A percentile compares a stretch with the other conserved stretches of the same genome.
These are phyloP conservation scores for Hyphodiscus sp. DNA, from an alignment of 2,329 filamentous ascomycete species.

Conservation along the genomic window DNA sequence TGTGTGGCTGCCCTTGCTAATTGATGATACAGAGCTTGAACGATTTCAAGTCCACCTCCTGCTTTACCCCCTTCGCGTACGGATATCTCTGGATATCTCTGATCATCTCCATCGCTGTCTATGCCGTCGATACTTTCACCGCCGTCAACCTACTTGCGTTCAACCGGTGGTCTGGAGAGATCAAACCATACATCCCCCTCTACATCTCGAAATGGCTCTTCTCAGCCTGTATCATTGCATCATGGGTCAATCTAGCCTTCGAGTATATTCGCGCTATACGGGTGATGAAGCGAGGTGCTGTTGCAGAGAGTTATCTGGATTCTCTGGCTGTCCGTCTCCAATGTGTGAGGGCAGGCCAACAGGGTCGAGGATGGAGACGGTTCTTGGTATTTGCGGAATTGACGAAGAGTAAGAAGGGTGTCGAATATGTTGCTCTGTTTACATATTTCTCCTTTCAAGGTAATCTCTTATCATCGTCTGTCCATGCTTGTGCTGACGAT, in stretches of 20 bases:
- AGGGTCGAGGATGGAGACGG: slow-evolving; percentile 73
- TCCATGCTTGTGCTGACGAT: slow-evolving; percentile 9
- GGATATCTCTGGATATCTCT: slow-evolving; percentile 77
- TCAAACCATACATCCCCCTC: slow-evolving; percentile 72
- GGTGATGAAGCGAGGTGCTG: slow-evolving; percentile 77
- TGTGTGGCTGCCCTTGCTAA: slow-evolving; percentile 1
- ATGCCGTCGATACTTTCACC: slow-evolving; percentile 86
- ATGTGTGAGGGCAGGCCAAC: slow-evolving; percentile 63
- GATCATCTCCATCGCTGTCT: slow-evolving; percentile 73
- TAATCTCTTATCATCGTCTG: slow-evolving; percentile 32
- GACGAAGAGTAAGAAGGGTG: slow-evolving; percentile 67
- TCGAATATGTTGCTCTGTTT: slow-evolving; percentile 66
- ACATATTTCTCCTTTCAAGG: slow-evolving; percentile 63
- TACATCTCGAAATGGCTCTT: slow-evolving; percentile 91
- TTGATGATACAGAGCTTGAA: slow-evolving; percentile 39
- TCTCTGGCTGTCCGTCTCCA: slow-evolving; percentile 79
- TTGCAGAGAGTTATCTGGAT: slow-evolving; percentile 89
- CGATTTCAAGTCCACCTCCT: slow-evolving; percentile 84
- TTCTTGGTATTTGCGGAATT: slow-evolving; percentile 69
- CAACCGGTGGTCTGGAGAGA: slow-evolving; percentile 79
- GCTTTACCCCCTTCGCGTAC: slow-evolving; percentile 73
- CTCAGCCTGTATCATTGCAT: slow-evolving; percentile 83
- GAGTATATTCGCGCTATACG: slow-evolving; percentile 74
- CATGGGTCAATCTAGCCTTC: slow-evolving; percentile 73
- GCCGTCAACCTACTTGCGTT: slow-evolving; percentile 87